Percentiles rank a stretch among this genome's conserved stretches.
These are phyloP conservation scores for Chrysophaeum taylorii DNA, from an alignment of 352 stramenopile genomes.

Conservation along the genomic window DNA sequence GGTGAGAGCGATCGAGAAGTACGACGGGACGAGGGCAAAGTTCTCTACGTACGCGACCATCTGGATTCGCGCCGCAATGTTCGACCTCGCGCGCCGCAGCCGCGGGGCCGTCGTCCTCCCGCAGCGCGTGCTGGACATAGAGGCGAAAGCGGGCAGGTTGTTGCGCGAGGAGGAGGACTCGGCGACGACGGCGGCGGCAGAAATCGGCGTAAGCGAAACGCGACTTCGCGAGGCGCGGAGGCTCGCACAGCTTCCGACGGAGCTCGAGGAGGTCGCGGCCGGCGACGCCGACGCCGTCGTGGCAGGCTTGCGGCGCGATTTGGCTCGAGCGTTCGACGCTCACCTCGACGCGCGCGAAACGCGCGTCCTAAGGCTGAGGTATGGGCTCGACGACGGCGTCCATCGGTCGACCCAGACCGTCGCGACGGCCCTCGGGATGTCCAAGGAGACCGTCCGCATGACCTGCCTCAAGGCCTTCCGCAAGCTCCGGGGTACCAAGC, in stretches of 20 bases:
- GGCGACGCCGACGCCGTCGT: background rate
- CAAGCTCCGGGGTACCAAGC: background rate
- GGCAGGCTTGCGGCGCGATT: too few species aligned
- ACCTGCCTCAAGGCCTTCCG: background rate
- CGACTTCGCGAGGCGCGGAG: background rate
- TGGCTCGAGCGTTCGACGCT: background rate
- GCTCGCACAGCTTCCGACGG: background rate
- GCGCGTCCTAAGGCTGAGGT: background rate
- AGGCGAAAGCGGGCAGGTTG: background rate
- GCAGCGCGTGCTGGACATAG: background rate
- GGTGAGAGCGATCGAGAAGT: slow-evolving; percentile 62
- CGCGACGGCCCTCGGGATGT: background rate
- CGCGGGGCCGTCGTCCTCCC: background rate
- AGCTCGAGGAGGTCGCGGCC: background rate
- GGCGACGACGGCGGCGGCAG: background rate
- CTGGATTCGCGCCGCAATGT: slow-evolving; percentile 46
- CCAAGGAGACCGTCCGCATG: background rate
- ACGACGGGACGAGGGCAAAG: slow-evolving; percentile 64
- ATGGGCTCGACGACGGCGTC: background rate
- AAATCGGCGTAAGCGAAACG: background rate
- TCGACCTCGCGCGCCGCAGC: background rate
- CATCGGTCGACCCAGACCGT: background rate
- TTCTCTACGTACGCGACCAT: slow-evolving; percentile 68
- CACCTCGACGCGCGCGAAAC: background rate
- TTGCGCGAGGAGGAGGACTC: background rate